Percentiles rank a stretch among this genome's conserved stretches.
These are phyloP conservation scores for Pogostemon cablin DNA, from an alignment of 257 asterid species.

Conservation along the genomic window DNA sequence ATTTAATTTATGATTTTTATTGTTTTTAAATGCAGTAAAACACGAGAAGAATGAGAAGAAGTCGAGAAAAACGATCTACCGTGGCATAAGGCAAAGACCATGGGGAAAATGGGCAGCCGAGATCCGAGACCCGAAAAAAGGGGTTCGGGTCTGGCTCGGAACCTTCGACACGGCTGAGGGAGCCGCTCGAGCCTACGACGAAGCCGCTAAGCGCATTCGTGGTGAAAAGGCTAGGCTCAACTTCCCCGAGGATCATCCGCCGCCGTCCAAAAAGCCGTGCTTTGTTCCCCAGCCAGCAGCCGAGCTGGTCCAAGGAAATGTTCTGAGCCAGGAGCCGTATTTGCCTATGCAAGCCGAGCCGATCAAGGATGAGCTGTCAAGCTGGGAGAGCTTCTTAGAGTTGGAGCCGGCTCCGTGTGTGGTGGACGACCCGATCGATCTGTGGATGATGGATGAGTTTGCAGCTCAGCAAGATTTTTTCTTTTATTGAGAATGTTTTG, in stretches of 20 bases:
- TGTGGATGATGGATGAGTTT: constrained; percentile 63
- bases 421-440: constrained; percentile 37
- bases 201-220: constrained; percentile 77
- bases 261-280: constrained; percentile 48
- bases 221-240: constrained; percentile 86
- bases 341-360: constrained; percentile 37
- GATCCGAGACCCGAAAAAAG: constrained; percentile 78
- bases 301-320: constrained; percentile 27
- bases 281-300: constrained; percentile 30
- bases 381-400: constrained; percentile 65
- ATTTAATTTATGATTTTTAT: no score
- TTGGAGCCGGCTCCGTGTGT: constrained; percentile 45
- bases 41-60: constrained; percentile 45
- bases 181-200: constrained; percentile 83
- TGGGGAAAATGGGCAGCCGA: constrained; percentile 99
- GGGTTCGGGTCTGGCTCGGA: constrained; percentile 80
- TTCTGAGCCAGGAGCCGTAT: constrained; percentile 35
- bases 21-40: constrained; percentile 30
- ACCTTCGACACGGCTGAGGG: constrained; percentile 70
- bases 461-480: constrained; percentile 36
- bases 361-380: constrained; percentile 53
- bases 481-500: constrained; percentile 34
- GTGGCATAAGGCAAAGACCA: constrained; percentile 88
- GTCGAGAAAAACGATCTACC: constrained; percentile 62
- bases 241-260: constrained; percentile 43